Evolutionary conservation across 2,329 filamentous ascomycete species (phyloP), one percentile per base, ranked within the genome.

Genomic region (Penicillium occitanis): DNA sequence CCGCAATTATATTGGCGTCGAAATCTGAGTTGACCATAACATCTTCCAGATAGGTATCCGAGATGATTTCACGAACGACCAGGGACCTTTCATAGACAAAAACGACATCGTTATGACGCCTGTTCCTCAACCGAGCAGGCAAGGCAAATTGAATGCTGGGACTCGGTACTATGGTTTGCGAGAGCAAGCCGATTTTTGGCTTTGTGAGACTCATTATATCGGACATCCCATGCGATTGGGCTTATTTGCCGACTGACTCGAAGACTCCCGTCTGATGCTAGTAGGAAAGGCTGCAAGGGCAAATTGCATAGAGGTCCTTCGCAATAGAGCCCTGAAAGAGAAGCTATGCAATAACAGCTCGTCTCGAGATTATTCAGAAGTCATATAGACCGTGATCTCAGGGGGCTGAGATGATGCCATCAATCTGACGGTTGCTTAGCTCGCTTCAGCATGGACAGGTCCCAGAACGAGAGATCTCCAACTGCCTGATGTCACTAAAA

Each of bases 61-160:
- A 82, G 2, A 79, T 71, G 25, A 95, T 85, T 75, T 96, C 90
- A 71, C 89, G 90, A 69, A 98, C 87, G 70, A 94, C 90, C 53
- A 99, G 85, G 71, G 88, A 91, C 69, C 90, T 86, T 70, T 96
- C 90, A 63, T 93, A 91, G 66, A 99, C 85, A 71, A 97, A 92
- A 44, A 93, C 89, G 69, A 97, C 87, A 79, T 98, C 93, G 71
- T 95, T 93, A 67, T 88, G 83, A 51, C 84, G 78, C 61, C 84
- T 82, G 64, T 88, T 88, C 66, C 93, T 86, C 67, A 98, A 82
- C 67, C 89, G 87, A n/a, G 89, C 91, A 13, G 93, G 91, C 14
- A 97, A 81, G 51, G 97, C 90, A 82, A 86, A 90, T 73, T 90
- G 89, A 65, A 90, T 85, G 42, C 90, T 82, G 1, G 93, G 91